Evolutionary conservation across 2,329 filamentous ascomycete genomes (phyloP).

Genomic region (Diaporthe amygdali): DNA sequence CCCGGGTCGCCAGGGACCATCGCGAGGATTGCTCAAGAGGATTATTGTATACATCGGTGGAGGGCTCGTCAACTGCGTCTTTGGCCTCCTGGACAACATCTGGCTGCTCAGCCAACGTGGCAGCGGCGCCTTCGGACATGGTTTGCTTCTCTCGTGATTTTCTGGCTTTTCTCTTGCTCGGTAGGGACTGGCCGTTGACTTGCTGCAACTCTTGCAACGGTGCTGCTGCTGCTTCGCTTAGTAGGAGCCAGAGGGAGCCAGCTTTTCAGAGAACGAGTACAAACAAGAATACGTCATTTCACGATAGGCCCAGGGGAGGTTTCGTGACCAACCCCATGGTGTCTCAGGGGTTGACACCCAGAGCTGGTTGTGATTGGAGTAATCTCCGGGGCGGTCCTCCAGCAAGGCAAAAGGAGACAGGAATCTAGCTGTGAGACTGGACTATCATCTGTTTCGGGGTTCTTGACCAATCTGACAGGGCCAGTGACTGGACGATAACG

Average conservation of each 20-base stretch:
- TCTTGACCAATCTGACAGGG: not conserved
- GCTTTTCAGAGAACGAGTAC: not conserved
- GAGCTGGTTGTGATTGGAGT: not conserved
- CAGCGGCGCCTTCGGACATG: conserved; percentile 24
- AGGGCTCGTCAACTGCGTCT: conserved; percentile 12
- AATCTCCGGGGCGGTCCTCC: not conserved
- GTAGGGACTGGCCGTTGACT: not conserved
- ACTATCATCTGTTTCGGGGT: not conserved
- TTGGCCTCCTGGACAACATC: conserved; percentile 17
- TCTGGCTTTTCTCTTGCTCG: not conserved
- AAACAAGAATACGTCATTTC: conserved; percentile 9
- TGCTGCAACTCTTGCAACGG: not conserved
- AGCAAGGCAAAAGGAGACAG: not conserved
- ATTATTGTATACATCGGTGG: conserved; percentile 43
- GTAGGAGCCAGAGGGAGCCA: not conserved
- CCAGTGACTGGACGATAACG: not conserved
- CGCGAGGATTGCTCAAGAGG: conserved; percentile 48
- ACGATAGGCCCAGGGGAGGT: not conserved
- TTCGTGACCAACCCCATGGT: not conserved
- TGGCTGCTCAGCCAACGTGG: conserved; percentile 23
- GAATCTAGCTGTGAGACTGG: not conserved
- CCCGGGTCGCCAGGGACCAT: conserved; percentile 48
- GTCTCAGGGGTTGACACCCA: not conserved
- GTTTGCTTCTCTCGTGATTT: not conserved
- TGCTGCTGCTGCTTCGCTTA: not conserved